Base-by-base conservation (phyloP, 2,329 filamentous ascomycete genomes). In the Rhexocercosporidium sp. region DNA sequence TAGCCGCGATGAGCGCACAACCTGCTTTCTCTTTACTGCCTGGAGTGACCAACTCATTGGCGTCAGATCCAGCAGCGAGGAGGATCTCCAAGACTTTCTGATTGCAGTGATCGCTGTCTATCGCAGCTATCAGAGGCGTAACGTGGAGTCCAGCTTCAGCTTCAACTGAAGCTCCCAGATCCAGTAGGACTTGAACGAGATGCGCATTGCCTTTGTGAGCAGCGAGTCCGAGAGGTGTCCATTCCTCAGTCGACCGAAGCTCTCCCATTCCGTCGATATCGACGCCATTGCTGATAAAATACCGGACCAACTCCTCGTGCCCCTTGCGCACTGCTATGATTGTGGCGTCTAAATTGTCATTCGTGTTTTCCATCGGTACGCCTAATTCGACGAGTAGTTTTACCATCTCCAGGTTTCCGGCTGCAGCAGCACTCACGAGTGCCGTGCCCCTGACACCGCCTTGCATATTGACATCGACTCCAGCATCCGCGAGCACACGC, bases 401-500 rank as follows among this genome's bases (percentile, higher is more conserved):
- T 4, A 59, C 41, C 57, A 59, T 59, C 4, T 59, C 57, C 22
- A 44, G 37, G 31, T 44, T 59, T 3, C 57, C 57, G 2, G 57
- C 37, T 20, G 57, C 18, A 12, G 57, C 9, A 3, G 57, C 57
- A 46, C 57, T 59, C 25, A 59, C 57, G 41, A 59, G 57, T 16
- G 57, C 57, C 29, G 57, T 41, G 22, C 57, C 57, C 22, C 57
- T 22, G 1, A 59, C 57, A 1, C 57, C 57, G 25, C 57, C 57
- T 12, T 44, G 37, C 41, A 29, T 44, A 22, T 59, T 59, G 57
- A 59, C 57, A 59, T 59, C 57, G 25, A 59, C 57, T 46, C 57
- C 57, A 5, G 57, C 57, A n/a, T 59, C 37, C 4, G 57, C 57
- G 0, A 59, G 37, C 2, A 59, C 37, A 22, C 57, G 37, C 2